These are phyloP conservation scores for Penicillium silybi DNA, from an alignment of 495 filamentous ascomycete genomes.

Conservation along the genomic window DNA sequence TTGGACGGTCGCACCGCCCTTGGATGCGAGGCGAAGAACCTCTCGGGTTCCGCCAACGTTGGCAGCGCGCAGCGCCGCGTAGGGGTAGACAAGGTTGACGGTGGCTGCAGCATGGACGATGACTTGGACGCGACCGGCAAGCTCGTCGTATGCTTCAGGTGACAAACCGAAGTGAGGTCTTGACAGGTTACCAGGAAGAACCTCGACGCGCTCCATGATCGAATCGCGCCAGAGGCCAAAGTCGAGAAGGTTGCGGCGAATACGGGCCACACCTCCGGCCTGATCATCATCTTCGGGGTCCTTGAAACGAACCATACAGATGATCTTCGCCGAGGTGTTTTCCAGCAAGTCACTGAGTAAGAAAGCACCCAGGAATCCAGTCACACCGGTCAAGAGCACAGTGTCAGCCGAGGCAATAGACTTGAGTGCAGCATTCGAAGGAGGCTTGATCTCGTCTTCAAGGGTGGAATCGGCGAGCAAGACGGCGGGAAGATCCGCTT, in stretches of 20 bases:
- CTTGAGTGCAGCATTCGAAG: slow-evolving; percentile 38
- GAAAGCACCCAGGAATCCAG: slow-evolving; percentile 58
- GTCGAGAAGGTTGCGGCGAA: slow-evolving; percentile 55
- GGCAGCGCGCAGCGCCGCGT: slow-evolving; percentile 54
- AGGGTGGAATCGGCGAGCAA: slow-evolving; percentile 56
- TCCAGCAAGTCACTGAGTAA: slow-evolving; percentile 51
- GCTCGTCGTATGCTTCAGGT: slow-evolving; percentile 52
- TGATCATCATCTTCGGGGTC: slow-evolving; percentile 53
- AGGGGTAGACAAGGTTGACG: slow-evolving; percentile 66
- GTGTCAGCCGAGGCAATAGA: slow-evolving; percentile 55
- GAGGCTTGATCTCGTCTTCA: slow-evolving; percentile 53
- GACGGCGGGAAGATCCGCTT: slow-evolving; percentile 60
- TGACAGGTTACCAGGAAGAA: slow-evolving; percentile 61
- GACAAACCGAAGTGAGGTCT: slow-evolving; percentile 55
- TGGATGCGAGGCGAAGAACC: slow-evolving; percentile 58
- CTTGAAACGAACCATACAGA: slow-evolving; percentile 63
- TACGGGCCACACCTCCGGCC: slow-evolving; percentile 18
- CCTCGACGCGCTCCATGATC: slow-evolving; percentile 64
- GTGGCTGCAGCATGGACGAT: slow-evolving; percentile 64
- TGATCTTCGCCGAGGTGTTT: slow-evolving; percentile 56
- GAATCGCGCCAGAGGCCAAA: slow-evolving; percentile 63
- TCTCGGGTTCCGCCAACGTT: slow-evolving; percentile 62
- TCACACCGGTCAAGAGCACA: slow-evolving; percentile 56
- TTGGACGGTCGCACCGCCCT: slow-evolving; percentile 59
- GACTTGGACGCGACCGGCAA: slow-evolving; percentile 54